Evolutionary conservation across 225 moss, liverwort and hornwort species (phyloP).

Genomic region (Takakia lepidozioides): DNA sequence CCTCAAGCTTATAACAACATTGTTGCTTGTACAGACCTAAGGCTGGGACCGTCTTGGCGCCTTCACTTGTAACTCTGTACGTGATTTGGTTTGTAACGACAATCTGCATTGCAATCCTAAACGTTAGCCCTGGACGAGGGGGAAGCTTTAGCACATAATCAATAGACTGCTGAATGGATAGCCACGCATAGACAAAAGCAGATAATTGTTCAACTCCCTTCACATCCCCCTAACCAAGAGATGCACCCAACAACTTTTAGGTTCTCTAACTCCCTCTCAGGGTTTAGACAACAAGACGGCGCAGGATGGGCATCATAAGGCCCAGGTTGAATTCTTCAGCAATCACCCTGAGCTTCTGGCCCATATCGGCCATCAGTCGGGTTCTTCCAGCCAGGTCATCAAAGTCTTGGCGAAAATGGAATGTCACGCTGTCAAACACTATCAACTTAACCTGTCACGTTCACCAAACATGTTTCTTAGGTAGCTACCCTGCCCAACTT

Average conservation of each 20-base stretch:
- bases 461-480: too few relatives aligned
- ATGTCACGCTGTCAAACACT: slow-evolving; percentile 88
- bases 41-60: slow-evolving; percentile 71
- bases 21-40: slow-evolving; percentile 63
- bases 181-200: background rate
- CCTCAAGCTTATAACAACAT: too few relatives aligned
- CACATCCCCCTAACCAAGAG: too few relatives aligned
- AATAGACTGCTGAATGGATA: too few relatives aligned
- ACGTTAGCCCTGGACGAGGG: too few relatives aligned
- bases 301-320: slow-evolving; percentile 37
- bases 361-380: slow-evolving; percentile 65
- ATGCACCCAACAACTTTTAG: too few relatives aligned
- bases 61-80: slow-evolving; percentile 72
- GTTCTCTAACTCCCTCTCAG: background rate
- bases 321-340: slow-evolving; percentile 76
- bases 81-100: slow-evolving; percentile 88
- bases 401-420: slow-evolving; percentile 94
- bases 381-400: slow-evolving; percentile 83
- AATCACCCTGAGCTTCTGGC: slow-evolving; percentile 66
- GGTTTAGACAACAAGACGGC: background rate
- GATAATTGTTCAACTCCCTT: too few relatives aligned
- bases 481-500: too few relatives aligned
- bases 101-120: slow-evolving; percentile 38
- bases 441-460: slow-evolving; percentile 83
- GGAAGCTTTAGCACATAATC: background rate